Conservation (phyloP, 768 basidiomycete genomes). For the Suillus placidus region DNA sequence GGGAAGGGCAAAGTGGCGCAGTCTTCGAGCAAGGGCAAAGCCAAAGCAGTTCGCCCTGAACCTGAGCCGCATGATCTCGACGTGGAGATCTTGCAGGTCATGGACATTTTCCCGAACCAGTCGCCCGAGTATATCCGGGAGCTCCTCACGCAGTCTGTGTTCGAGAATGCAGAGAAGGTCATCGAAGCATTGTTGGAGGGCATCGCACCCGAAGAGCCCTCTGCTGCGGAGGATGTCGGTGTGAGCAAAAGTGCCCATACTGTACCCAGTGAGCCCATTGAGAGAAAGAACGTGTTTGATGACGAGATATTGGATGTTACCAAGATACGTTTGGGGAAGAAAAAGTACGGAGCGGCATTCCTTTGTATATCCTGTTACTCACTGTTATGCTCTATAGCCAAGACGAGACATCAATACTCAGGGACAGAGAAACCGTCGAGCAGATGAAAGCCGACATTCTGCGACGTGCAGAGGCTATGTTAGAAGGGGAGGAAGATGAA, state of each 20-base stretch:
- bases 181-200: slow-evolving; percentile 78
- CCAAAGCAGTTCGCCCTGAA: slow-evolving; percentile 31
- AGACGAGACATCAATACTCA: slow-evolving; percentile 46
- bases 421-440: slow-evolving; percentile 63
- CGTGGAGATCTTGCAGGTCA: slow-evolving; percentile 63
- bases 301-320: slow-evolving; percentile 67
- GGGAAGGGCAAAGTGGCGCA: slow-evolving; percentile 29
- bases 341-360: slow-evolving; percentile 44
- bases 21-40: slow-evolving; percentile 43
- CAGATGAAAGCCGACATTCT: slow-evolving; percentile 85
- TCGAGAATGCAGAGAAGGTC: slow-evolving; percentile 59
- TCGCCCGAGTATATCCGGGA: slow-evolving; percentile 57
- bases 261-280: slow-evolving; percentile 27
- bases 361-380: slow-evolving; percentile 13
- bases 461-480: slow-evolving; percentile 68
- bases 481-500: slow-evolving; percentile 67
- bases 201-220: slow-evolving; percentile 50
- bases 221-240: slow-evolving; percentile 22
- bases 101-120: slow-evolving; percentile 75
- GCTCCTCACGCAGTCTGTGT: slow-evolving; percentile 51
- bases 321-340: slow-evolving; percentile 65
- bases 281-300: slow-evolving; percentile 77
- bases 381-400: slow-evolving; percentile 37
- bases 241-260: neutral
- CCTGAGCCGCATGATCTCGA: slow-evolving; percentile 45